Evolutionary conservation across 164 flowering plant genomes (phyloP), one percentile per base, ranked within the genome.

Genomic region (Dillenia turbinata): DNA sequence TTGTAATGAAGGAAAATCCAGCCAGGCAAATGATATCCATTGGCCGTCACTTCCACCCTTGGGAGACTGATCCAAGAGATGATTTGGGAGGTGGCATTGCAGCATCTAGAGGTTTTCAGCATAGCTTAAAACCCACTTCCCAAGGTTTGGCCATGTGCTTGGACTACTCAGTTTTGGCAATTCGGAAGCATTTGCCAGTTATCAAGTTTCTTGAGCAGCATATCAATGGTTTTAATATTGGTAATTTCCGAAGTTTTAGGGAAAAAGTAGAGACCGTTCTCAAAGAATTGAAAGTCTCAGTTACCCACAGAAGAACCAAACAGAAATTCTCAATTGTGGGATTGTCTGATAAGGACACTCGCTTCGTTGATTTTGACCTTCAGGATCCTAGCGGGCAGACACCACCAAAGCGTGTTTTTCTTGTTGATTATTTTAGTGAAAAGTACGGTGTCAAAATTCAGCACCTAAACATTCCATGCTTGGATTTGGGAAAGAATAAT

Each of bases 1-100:
- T 90, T 62, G 84, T 88, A 12, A 75, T 86, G 85, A 85, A 83
- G 60, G 91, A 88, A 67, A 74, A 88, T 65, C 85, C 85, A 1
- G 26, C 76, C 13, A 73, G 69, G 68, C 24, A 46, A 3, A 63
- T 77, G 68, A 68, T 82, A 2, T 47, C 69, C 9, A 62, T 79
- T 22, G 89, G 91, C 22, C 72, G 80, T 6, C 43, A 68, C 54
- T 86, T 86, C 49, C 81, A 75, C 65, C 57, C 80, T 12, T 8
- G 15, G 9, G 52, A 48, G 2, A 22, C 26, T 44, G 2, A 56
- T 9, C 22, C 9, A 9, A 57, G 60, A 10, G 80, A 72, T 70
- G 77, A 77, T 51, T 77, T 88, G n/a, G 75, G 74, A 3, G 1
- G 15, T 44, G 94, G 92, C 26, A 45, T 88, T 46, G 67, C 75